Evolutionary conservation across 2,329 filamentous ascomycete species (phyloP), one percentile per base, ranked within the genome.

Genomic region (Microdochium nivale): DNA sequence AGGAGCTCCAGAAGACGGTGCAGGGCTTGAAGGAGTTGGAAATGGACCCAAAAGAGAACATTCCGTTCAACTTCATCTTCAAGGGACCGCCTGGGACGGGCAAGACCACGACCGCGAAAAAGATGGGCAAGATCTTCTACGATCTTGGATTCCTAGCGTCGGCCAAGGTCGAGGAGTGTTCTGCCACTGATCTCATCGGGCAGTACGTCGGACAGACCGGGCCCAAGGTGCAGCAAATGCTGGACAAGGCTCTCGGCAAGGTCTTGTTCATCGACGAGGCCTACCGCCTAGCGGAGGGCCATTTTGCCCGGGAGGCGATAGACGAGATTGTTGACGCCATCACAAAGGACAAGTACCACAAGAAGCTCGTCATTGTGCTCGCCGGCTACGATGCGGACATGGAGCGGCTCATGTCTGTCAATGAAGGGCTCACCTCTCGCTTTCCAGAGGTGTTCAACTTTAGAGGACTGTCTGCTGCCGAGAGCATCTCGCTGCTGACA

Each of bases 121-220:
- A 84, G 54, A 87, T 91, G 76, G 87, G 87, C 3, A 79, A 88
- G 55, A 72, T 91, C 0, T 91, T 81, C 60, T 90, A 88, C 59
- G 82, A 90, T 57, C 80, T 90, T 74, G 86, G 86, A 0, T 79
- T 90, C 32, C 67, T 91, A 0, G 67, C 78, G 0, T 71, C 71
- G 0, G 75, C 73, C 0, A 77, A 84, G 25, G 83, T 90, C 0
- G 62, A 83, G 0, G 83, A 89, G 51, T 79, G 75, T 47, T 90
- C 87, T 0, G 83, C 84, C 0, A 80, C 81, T 0, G 85, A 90
- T 32, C 62, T 91, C 0, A 73, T 91, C 1, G 87, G 81, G 0
- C 71, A 86, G 54, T 90, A 81, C 19, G 55, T 88, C 0, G 87
- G 87, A 0, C 84, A 88, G 0, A 89, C 85, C 0, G 84, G 82